phyloP scores from a whole-genome alignment of 225 moss, liverwort and hornwort genomes.

The Pseudisothecium myosuroides region DNA sequence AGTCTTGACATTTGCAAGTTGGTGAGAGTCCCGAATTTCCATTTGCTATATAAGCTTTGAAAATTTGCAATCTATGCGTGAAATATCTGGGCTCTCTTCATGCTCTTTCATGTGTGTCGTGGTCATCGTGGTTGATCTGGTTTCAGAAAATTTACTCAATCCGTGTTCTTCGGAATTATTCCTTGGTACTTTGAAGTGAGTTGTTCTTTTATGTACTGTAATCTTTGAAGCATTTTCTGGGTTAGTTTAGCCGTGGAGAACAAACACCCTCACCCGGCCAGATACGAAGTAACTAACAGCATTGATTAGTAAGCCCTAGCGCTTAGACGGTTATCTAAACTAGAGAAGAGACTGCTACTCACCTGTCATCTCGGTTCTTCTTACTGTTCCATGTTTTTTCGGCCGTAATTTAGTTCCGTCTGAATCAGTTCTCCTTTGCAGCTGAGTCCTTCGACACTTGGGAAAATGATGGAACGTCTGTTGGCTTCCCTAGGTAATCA shows the following conservation, averaged over 20 bases:
- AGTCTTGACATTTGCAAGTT: not conserved
- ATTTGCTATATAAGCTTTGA: not conserved
- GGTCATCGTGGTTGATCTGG: not conserved
- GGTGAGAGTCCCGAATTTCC: not conserved
- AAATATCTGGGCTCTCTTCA: not conserved
- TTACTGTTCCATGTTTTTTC: not conserved
- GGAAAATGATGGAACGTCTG: not conserved
- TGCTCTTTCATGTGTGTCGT: not conserved
- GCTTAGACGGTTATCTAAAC: not conserved
- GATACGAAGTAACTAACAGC: not conserved
- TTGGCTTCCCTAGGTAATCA: not conserved
- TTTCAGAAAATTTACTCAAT: not conserved
- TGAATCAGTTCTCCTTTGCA: not conserved
- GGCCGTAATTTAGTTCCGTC: not conserved
- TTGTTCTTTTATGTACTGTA: not conserved
- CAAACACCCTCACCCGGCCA: not conserved
- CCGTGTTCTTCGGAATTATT: not conserved
- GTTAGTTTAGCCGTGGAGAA: not conserved
- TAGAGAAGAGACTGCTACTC: not conserved
- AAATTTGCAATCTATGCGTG: not conserved
- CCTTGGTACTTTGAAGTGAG: not conserved
- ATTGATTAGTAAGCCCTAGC: not conserved
- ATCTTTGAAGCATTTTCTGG: not conserved
- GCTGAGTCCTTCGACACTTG: not conserved
- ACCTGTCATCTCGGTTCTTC: not conserved